Conservation (phyloP, 139 green algal species). For the Chlamydomonas incerta region DNA sequence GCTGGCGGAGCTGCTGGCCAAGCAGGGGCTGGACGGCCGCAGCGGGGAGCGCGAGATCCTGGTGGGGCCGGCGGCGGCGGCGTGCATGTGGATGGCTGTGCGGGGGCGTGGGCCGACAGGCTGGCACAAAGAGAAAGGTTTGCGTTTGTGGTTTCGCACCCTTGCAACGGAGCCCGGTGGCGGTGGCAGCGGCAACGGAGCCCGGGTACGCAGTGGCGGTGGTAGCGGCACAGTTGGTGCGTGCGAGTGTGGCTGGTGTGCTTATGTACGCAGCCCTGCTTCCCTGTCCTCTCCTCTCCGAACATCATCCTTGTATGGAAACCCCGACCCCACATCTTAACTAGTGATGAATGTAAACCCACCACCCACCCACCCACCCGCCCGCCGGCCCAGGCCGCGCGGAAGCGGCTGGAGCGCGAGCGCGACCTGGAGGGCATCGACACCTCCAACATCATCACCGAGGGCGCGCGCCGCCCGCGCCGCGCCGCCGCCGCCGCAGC, state of each 20-base stretch:
- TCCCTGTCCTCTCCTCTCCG: too few relatives aligned
- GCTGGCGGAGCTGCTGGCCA: conserved; percentile 49
- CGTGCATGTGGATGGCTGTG: background rate
- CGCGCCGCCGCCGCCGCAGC: conserved; percentile 39
- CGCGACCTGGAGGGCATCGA: conserved; percentile 84
- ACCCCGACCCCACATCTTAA: too few relatives aligned
- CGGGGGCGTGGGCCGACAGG: too few relatives aligned
- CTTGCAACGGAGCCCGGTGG: too few relatives aligned
- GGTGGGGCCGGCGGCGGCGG: background rate
- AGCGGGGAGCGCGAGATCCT: conserved; percentile 38
- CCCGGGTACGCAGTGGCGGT: too few relatives aligned
- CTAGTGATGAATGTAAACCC: too few relatives aligned
- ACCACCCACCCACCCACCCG: too few relatives aligned
- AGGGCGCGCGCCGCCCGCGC: conserved; percentile 47
- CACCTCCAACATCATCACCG: conserved; percentile 78
- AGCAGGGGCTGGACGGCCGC: conserved; percentile 45
- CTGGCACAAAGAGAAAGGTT: background rate
- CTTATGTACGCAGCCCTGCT: too few relatives aligned
- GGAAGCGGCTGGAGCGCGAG: conserved; percentile 58
- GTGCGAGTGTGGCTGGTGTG: too few relatives aligned
- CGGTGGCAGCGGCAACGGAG: background rate
- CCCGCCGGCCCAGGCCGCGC: conserved; percentile 31
- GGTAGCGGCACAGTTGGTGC: background rate
- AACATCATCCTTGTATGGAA: too few relatives aligned
- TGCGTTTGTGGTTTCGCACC: too few relatives aligned